Conservation (phyloP, 495 filamentous ascomycete species). For the Symbiotaphrina buchneri region DNA sequence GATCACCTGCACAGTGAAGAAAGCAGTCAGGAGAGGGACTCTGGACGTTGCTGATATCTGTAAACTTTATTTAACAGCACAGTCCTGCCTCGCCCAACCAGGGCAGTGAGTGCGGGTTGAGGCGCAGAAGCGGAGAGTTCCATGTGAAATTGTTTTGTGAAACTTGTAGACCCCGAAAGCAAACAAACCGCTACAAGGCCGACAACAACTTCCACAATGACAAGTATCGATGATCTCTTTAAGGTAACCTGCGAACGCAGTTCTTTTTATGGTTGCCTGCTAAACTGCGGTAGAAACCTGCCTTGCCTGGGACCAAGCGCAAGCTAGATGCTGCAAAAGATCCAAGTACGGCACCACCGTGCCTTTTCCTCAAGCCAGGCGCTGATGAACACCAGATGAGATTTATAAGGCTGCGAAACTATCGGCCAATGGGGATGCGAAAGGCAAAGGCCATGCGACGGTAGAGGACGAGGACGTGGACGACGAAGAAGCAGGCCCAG, state of each 20-base stretch:
- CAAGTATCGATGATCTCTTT: conserved; percentile 66
- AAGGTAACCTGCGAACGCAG: conserved; percentile 28
- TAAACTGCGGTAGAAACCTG: conserved; percentile 18
- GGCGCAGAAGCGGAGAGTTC: too few relatives aligned
- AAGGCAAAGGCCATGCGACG: conserved; percentile 35
- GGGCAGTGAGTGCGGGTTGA: too few relatives aligned
- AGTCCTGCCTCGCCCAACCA: too few relatives aligned
- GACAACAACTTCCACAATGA: too few relatives aligned
- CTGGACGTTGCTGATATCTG: too few relatives aligned
- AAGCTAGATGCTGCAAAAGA: conserved; percentile 51
- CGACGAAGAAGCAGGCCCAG: conserved; percentile 44
- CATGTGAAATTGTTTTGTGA: too few relatives aligned
- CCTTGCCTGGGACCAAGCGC: conserved; percentile 34
- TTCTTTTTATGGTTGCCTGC: background rate
- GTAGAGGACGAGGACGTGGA: conserved; percentile 31
- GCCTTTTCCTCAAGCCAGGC: conserved; percentile 1
- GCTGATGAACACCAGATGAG: conserved; percentile 24
- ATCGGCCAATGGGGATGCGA: conserved; percentile 32
- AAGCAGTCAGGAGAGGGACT: too few relatives aligned
- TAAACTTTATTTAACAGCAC: too few relatives aligned
- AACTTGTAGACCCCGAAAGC: too few relatives aligned
- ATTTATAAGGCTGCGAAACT: conserved; percentile 78
- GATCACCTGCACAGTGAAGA: too few relatives aligned
- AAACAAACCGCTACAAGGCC: too few relatives aligned
- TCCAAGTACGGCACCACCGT: conserved; percentile 52